Evolutionary conservation across 2,329 filamentous ascomycete species (phyloP), one percentile per base, ranked within the genome.

Genomic region (Talaromyces sp.): DNA sequence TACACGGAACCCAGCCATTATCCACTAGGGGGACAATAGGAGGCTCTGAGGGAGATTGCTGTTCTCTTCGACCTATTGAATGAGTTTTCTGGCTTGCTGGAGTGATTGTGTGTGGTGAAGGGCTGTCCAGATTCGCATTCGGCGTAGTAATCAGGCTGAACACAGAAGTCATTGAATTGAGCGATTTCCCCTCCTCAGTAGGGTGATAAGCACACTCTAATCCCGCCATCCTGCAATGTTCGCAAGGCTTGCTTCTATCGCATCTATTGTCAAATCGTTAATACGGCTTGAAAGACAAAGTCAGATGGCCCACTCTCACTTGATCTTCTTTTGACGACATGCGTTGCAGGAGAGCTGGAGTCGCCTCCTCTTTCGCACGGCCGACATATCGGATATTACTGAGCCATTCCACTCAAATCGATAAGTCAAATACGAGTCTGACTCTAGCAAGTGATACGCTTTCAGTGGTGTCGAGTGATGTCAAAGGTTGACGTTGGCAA

Each of bases 261-360:
- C 58, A 59, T 41, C 58, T 56, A 29, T 35, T 24, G 11, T 38
- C 17, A n/a, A 38, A 26, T 51, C 38, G 10, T 56, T 35, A 62
- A 61, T 56, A 55, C 31, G 68, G 52, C 80, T 70, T 80, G 80
- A 41, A 62, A 35, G 9, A 5, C 38, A 5, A 53, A 58, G 54
- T 70, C 65, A 32, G 51, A 35, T 21, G 57, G 41, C 9, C 64
- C 5, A 12, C 68, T 57, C 51, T 66, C 62, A 50, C 63, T 64
- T 58, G 66, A 71, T 65, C 69, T 46, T 19, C 32, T n/a, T 27
- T 50, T 26, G 57, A 2, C 38, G 51, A 11, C 61, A 56, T 50
- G 50, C 32, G 14, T 56, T 51, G 17, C 58, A 59, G 24, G 58
- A 35, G 5, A 59, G 21, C 4, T 52, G 51, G n/a, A 27, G 27